Evolutionary conservation across 306 rosid species (phyloP).

Genomic region (Sophora flavescens): DNA sequence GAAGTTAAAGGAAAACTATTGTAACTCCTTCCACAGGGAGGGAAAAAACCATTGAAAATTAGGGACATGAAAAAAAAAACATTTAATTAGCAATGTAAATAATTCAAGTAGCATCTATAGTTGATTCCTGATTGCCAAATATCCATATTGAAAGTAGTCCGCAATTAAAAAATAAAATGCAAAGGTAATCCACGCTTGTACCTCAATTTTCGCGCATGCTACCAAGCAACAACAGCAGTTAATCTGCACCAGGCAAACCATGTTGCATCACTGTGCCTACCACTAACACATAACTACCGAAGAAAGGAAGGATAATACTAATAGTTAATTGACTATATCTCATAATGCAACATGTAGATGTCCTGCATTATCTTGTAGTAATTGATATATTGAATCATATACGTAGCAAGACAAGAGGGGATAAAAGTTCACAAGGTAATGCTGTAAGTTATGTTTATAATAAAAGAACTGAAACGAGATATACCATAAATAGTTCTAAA

Average conservation of each 20-base stretch:
- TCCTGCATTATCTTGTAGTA: not conserved
- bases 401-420: slow-evolving; percentile 5
- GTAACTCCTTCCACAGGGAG: not conserved
- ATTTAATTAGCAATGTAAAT: not conserved
- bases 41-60: no score
- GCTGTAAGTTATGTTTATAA: not conserved
- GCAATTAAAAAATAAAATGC: not conserved
- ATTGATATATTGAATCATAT: not conserved
- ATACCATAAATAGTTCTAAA: no score
- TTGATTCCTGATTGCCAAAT: not conserved
- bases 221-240: not conserved
- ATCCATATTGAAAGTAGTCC: not conserved
- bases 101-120: not conserved
- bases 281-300: not conserved
- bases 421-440: not conserved
- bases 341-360: not conserved
- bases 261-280: not conserved
- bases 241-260: not conserved
- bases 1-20: not conserved
- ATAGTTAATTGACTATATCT: not conserved
- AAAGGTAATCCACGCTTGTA: not conserved
- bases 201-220: not conserved
- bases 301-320: not conserved
- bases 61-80: not conserved
- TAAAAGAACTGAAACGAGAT: not conserved